Evolutionary conservation across 2,329 filamentous ascomycete species (phyloP), one percentile per base, ranked within the genome.

Genomic region (Colletotrichum orchidophilum): DNA sequence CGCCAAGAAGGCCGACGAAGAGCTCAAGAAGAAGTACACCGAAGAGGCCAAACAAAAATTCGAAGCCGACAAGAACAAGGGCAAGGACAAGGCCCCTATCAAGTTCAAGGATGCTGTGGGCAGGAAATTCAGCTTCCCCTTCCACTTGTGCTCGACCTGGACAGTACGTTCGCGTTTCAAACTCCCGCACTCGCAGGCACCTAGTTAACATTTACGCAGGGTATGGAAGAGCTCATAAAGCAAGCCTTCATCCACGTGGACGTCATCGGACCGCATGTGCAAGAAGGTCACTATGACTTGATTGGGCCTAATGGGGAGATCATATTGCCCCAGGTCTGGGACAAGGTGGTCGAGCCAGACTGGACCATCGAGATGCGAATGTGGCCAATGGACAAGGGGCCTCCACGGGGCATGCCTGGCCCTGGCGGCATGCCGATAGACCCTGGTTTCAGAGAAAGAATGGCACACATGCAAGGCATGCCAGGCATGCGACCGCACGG

Each of bases 81-180:
- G 82, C 9, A 80, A 84, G 49, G 84, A 86, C 73, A 93, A 94
- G 80, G 86, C 91, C 53, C 94, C 93, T 2, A 94, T 97, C 80
- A 92, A 92, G 75, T 97, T 97, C 84, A 97, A 97, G 82, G 95
- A 98, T 79, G 95, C 95, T 1, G 91, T 98, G 18, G 94, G 94
- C 35, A 89, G 95, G 75, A 97, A 97, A 81, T 98, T 97, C 80
- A 96, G 91, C 81, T 97, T 98, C 78, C 95, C 95, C 1, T 97
- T 92, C 82, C 90, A 95, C 73, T 81, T 97, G 33, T 97, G 95
- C 81, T 90, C 91, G 77, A 96, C 92, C 3, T 97, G 94, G 94
- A 85, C 87, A 84, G 93, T 95, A 89, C 79, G 90, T 87, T 65
- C 18, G 29, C 54, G 7, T 5, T 46, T 3, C 18, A 24, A 6